Evolutionary conservation across 164 flowering plant species (phyloP).

Genomic region (Aristolochia californica): DNA sequence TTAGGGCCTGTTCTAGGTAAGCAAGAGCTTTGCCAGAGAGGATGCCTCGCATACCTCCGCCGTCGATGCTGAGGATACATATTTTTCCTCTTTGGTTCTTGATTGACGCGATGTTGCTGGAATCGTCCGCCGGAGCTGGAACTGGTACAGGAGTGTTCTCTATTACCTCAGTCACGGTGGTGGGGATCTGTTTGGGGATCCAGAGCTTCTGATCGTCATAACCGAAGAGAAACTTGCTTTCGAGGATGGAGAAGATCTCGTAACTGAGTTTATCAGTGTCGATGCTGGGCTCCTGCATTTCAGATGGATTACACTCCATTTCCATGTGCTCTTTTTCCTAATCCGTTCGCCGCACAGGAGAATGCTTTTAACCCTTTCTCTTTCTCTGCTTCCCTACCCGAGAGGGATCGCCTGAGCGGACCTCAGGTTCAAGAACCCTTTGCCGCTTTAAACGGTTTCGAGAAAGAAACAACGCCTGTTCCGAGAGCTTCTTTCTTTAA

Average conservation of each 20-base stretch:
- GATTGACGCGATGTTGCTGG: conserved; percentile 17
- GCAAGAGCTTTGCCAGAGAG: conserved; percentile 72
- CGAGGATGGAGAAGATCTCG: conserved; percentile 79
- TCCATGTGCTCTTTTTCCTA: background rate
- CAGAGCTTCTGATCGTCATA: conserved; percentile 71
- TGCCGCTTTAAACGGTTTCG: no score
- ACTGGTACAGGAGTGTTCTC: background rate
- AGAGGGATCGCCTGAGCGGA: no score
- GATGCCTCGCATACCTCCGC: conserved; percentile 80
- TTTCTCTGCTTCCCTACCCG: background rate
- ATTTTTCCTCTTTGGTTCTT: conserved; percentile 86
- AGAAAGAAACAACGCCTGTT: no score
- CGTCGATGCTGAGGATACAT: conserved; percentile 78
- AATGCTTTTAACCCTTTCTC: background rate
- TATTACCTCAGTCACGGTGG: conserved; percentile 1
- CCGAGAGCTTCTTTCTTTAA: no score
- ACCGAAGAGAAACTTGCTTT: conserved; percentile 73
- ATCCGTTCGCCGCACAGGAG: background rate
- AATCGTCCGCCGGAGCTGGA: background rate
- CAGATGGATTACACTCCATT: conserved; percentile 20
- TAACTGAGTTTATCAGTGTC: conserved; percentile 78
- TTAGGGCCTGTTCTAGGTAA: conserved; percentile 62
- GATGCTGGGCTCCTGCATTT: conserved; percentile 64
- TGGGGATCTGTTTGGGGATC: conserved; percentile 50
- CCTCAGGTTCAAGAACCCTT: no score